These are phyloP conservation scores for Quercus variabilis DNA, from an alignment of 306 rosid genomes.

Conservation along the genomic window DNA sequence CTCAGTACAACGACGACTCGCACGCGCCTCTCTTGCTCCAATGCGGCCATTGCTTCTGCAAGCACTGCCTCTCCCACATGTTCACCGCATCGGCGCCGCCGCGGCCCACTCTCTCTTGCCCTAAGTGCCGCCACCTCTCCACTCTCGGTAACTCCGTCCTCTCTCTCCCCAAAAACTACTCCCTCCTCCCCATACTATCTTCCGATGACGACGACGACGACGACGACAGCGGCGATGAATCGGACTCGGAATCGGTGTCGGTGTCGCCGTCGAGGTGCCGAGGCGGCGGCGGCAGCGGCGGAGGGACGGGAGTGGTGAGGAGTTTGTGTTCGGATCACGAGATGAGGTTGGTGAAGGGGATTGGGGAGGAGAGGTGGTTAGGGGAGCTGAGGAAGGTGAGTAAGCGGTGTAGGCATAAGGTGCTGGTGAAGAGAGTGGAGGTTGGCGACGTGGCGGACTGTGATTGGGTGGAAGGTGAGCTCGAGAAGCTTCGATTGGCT, in stretches of 20 bases:
- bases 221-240: slow-evolving; percentile 27
- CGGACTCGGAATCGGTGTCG: slow-evolving; percentile 37
- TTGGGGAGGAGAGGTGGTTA: slow-evolving; percentile 68
- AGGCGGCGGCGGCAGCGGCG: slow-evolving; percentile 35
- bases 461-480: slow-evolving; percentile 79
- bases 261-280: slow-evolving; percentile 44
- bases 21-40: slow-evolving; percentile 92
- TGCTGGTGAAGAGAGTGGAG: slow-evolving; percentile 74
- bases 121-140: slow-evolving; percentile 90
- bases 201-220: slow-evolving; percentile 39
- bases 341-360: slow-evolving; percentile 59
- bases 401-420: slow-evolving; percentile 61
- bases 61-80: slow-evolving; percentile 81
- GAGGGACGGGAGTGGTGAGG: slow-evolving; percentile 73
- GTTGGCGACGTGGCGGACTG: slow-evolving; percentile 58
- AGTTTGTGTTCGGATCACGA: slow-evolving; percentile 70
- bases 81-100: slow-evolving; percentile 46
- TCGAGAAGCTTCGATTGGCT: slow-evolving; percentile 77
- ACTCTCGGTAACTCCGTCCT: slow-evolving; percentile 82
- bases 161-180: slow-evolving; percentile 84
- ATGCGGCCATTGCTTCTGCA: slow-evolving; percentile 96
- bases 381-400: slow-evolving; percentile 30
- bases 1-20: slow-evolving; percentile 90
- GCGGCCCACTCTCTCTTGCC: slow-evolving; percentile 71
- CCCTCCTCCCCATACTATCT: slow-evolving; percentile 77